phyloP scores from a whole-genome alignment of 345 rosid species.

The Combretum micranthum region DNA sequence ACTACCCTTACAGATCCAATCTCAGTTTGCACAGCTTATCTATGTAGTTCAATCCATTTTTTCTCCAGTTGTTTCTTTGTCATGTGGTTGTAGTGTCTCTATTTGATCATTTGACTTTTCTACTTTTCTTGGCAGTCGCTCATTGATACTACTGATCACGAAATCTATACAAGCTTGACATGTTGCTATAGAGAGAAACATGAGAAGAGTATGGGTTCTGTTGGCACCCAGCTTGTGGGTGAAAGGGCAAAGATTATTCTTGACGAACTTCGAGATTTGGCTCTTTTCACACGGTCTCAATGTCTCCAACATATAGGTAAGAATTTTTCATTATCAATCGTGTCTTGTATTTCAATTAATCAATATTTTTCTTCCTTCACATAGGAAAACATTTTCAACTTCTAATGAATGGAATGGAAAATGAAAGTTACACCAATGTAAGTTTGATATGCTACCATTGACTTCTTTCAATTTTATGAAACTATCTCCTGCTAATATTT shows the following conservation, averaged over 20 bases:
- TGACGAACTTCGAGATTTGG: slow-evolving; percentile 66
- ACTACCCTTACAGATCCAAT: too few relatives aligned
- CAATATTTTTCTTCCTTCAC: slow-evolving; percentile 15
- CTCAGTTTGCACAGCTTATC: too few relatives aligned
- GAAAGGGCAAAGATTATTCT: slow-evolving; percentile 89
- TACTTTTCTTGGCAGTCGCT: slow-evolving; percentile 54
- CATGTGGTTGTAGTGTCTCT: not conserved
- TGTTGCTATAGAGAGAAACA: slow-evolving; percentile 49
- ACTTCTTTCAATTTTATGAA: not conserved
- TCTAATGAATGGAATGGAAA: slow-evolving; percentile 56
- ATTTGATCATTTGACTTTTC: slow-evolving; percentile 2
- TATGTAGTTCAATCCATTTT: not conserved
- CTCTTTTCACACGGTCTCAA: slow-evolving; percentile 61
- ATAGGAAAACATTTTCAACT: slow-evolving; percentile 81
- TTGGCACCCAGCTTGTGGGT: slow-evolving; percentile 74
- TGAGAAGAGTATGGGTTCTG: slow-evolving; percentile 59
- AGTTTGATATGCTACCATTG: slow-evolving; percentile 19
- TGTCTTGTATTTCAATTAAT: slow-evolving; percentile 1
- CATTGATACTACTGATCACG: slow-evolving; percentile 63
- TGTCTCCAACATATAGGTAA: slow-evolving; percentile 82
- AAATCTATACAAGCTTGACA: slow-evolving; percentile 62
- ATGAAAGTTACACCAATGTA: slow-evolving; percentile 41
- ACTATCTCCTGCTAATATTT: not conserved
- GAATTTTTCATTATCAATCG: slow-evolving; percentile 2
- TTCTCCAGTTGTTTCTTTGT: slow-evolving; percentile 3